Evolutionary conservation across 202 grass and related monocot genomes (phyloP), one percentile per base, ranked within the genome.

Genomic region (Dendrocalamus latiflorus): DNA sequence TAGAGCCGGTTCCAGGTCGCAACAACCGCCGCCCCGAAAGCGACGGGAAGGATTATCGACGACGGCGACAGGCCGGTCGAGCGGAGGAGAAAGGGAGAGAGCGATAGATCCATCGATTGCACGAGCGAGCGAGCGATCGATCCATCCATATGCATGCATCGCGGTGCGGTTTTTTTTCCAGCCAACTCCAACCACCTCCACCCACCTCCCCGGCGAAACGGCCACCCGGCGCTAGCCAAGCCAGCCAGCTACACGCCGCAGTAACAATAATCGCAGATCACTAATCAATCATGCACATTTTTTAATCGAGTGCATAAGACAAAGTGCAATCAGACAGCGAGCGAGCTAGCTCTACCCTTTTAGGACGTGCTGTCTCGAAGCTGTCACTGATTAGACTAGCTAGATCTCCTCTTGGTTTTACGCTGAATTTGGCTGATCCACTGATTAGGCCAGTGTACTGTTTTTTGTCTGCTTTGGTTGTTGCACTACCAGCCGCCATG

Each of bases 111-210:
- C 20, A 14, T 25, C 26, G 8, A 14, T 24, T 4, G 14, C 66
- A 69, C 37, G 11, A 4, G 3, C 75, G 57, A 20, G 61, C 62
- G 10, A 54, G 28, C 28, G 28, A 28, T 28, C 26, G 26, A 47
- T 4, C 33, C 33, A 33, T 57, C 6, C 30, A 11, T 38, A 12
- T 20, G 25, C 18, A 33, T 17, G 25, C 18, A 33, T 21, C 43
- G 9, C 44, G 34, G 60, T 21, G 6, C 14, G 1, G 26, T 53
- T 64, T 79, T 69, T 90, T 69, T 90, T 86, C 88, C 67, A 66
- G 88, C 88, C 88, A 90, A 90, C 88, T 90, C 79, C 80, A 90
- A 62, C 88, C 15, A 90, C 73, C 44, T 64, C 62, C 79, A 86
- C 54, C 84, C 74, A 83, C 79, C 81, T 3, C 57, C 50, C n/a